Base-by-base conservation (phyloP, 176 grass and related monocot species). In the Chloris gayana region DNA sequence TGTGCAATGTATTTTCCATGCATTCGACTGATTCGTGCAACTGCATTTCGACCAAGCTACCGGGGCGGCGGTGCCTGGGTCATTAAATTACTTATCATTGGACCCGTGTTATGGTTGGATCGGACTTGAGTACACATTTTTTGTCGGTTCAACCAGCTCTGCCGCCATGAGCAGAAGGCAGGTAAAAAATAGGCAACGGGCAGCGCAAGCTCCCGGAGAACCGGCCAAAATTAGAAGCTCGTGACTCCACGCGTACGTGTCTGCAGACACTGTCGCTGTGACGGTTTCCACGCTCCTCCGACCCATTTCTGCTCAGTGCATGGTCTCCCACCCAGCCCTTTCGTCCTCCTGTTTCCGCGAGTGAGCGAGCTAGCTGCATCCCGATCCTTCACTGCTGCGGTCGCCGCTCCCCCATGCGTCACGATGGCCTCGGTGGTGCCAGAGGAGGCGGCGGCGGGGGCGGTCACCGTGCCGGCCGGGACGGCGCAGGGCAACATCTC, bases 171-270 rank as follows among this genome's bases (percentile, higher is more conserved):
- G 53, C 53, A n/a, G 7, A 22, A 56, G 2, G 10, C 39, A 29
- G 29, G 42, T 21, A 47, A 75, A 67, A 75, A 67, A 57, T 75
- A 67, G 71, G 47, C 70, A 17, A 42, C 1, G 46, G 25, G 46
- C 61, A 44, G 65, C 72, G 56, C 79, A 82, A 53, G 30, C 6
- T 63, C 72, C 65, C 72, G 69, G 47, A 37, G 30, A 46, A 57
- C 84, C 69, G 51, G 56, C 66, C 84, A 41, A 82, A 82, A 71
- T 51, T 74, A 69, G 62, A 14, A 84, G 25, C 17, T n/a, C 3
- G n/a, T 17, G 0, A 30, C 46, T 50, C 70, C 70, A 35, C 83
- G 56, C 45, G 57, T 69, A 41, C 19, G n/a, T 12, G 15, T 12
- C n/a, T n/a, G 14, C 46, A 17, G 2, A 26, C 27, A 19, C 56